Base-by-base conservation (phyloP, 352 stramenopile genomes). In the Globisporangium irregulare region DNA sequence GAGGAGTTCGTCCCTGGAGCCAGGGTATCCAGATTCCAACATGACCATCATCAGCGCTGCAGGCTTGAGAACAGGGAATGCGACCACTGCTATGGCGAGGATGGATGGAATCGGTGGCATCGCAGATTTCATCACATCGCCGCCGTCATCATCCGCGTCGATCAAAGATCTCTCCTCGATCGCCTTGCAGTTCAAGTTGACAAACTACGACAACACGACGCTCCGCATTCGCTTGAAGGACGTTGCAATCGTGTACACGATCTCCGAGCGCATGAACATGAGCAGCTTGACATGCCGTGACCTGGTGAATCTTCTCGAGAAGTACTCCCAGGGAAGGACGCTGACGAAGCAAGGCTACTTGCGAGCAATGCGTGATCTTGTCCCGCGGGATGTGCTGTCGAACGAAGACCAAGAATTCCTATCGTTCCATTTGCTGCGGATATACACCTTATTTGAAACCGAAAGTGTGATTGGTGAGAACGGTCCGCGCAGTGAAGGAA, bases 351-450 rank as follows among this genome's bases (percentile, higher is more conserved):
- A 76, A 18, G 88, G 85, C 0, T 96, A 87, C 68, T 71, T 96
- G 43, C 79, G 79, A n/a, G 81, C 80, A 0, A 92, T 96, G 82
- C 85, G 88, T 6, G 77, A 90, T 38, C 72, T 94, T 3, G 88
- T 94, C 0, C 86, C 88, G 4, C 80, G 81, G 34, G 85, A 89
- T 46, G 73, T 77, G 46, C 69, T 96, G 14, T 87, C 84, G 8
- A 94, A 92, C 58, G 88, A 96, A 66, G 88, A 96, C 48, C 88
- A 96, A 59, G 88, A 96, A 62, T 94, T 96, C 36, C 63, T 96
- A 34, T 94, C 86, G 20, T 96, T 94, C 57, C 88, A 96, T 50
- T 72, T 96, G 59, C 73, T 96, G 14, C 83, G 86, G 0, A 87
- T 96, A 15, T 96, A 90, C 66, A 87, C 86, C 1, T 67, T 96